Evolutionary conservation across 2,329 filamentous ascomycete genomes (phyloP).

Genomic region (Fusarium caatingaense): DNA sequence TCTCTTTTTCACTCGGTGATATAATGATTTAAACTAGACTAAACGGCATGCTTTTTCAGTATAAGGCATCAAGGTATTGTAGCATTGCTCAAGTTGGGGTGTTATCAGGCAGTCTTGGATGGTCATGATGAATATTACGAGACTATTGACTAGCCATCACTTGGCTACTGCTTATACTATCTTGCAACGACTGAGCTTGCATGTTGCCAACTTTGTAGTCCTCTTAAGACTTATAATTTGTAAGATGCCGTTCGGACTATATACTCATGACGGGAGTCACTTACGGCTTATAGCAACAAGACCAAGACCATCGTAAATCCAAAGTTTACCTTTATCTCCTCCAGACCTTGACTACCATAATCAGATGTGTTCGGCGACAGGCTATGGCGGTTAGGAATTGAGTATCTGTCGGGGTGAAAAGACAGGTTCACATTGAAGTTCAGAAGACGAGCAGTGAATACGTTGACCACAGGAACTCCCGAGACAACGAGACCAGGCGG

Average conservation of each 20-base stretch:
- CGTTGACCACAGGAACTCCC: no score
- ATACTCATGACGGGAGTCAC: neutral
- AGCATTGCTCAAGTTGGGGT: neutral
- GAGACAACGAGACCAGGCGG: no score
- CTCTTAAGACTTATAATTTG: neutral
- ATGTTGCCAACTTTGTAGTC: neutral
- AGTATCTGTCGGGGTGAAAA: no score
- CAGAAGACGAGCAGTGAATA: no score
- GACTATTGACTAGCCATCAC: neutral
- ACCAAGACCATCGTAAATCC: neutral
- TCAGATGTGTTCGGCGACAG: no score
- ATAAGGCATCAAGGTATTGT: slow-evolving; percentile 8
- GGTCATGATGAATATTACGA: neutral
- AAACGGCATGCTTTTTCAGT: neutral
- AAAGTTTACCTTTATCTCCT: neutral
- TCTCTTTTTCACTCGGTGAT: slow-evolving; percentile 4
- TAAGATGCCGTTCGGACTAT: neutral
- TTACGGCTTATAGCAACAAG: neutral
- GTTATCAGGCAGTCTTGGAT: neutral
- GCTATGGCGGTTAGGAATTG: no score
- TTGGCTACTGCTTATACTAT: neutral
- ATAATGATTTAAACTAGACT: slow-evolving; percentile 15
- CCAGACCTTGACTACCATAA: neutral
- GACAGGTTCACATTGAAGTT: no score
- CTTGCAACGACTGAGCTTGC: neutral